Evolutionary conservation across 2,329 filamentous ascomycete species (phyloP).

Genomic region (Claviceps sp.): DNA sequence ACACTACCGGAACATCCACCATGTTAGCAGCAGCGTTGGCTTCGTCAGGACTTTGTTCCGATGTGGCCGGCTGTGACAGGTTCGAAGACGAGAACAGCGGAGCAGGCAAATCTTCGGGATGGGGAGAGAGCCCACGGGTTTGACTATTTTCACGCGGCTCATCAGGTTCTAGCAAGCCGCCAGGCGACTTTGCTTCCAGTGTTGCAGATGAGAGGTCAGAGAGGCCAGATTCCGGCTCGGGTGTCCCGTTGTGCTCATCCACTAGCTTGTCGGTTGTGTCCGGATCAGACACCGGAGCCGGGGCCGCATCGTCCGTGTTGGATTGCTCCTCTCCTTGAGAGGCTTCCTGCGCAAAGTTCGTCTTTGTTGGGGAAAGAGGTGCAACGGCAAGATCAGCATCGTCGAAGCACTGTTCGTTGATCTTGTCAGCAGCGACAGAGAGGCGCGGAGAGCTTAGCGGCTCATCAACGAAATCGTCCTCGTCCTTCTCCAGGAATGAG

Average conservation of each 20-base stretch:
- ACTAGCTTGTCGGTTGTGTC: conserved; percentile 1
- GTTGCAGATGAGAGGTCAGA: not conserved
- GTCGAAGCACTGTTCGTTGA: conserved; percentile 38
- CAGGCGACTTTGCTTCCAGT: conserved; percentile 9
- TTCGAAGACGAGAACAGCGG: conserved; percentile 34
- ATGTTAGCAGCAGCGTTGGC: not conserved
- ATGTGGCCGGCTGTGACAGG: not conserved
- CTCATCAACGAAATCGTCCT: conserved; percentile 68
- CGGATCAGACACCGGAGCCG: not conserved
- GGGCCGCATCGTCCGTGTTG: not conserved
- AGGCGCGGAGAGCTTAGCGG: conserved; percentile 57
- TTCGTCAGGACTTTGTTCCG: not conserved
- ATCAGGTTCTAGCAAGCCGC: conserved; percentile 4
- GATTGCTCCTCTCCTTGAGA: not conserved
- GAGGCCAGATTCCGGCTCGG: not conserved
- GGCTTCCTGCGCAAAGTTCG: conserved; percentile 11
- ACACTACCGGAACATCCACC: conserved; percentile 3
- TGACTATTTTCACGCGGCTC: conserved; percentile 8
- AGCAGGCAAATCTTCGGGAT: conserved; percentile 54
- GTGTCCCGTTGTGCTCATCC: not conserved
- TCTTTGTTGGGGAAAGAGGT: conserved; percentile 40
- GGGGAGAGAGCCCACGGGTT: conserved; percentile 30
- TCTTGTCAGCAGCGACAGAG: conserved; percentile 44
- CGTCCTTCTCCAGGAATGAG: conserved; percentile 35
- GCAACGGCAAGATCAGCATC: conserved; percentile 43